Percentiles rank a stretch among this genome's conserved stretches.
phyloP scores from a whole-genome alignment of 2,329 filamentous ascomycete species.

The Colletotrichum truncatum region DNA sequence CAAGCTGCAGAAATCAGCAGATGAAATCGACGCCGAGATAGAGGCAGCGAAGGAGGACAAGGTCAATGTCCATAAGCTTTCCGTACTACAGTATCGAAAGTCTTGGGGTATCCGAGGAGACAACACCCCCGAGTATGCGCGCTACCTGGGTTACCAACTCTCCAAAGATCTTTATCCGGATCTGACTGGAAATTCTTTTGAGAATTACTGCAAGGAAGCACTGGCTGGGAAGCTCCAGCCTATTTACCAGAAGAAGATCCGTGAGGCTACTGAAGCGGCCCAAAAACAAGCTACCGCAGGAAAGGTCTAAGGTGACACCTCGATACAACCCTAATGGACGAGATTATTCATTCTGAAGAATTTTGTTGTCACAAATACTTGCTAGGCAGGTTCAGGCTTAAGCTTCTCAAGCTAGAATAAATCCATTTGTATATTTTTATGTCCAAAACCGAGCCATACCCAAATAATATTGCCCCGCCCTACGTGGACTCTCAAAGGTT shows the following conservation, averaged over 20 bases:
- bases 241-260: constrained; percentile 3
- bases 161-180: constrained; percentile 64
- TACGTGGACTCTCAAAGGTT: no score
- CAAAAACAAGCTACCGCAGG: not conserved
- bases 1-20: not conserved
- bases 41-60: not conserved
- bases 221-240: not conserved
- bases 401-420: no score
- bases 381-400: no score
- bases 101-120: constrained; percentile 60
- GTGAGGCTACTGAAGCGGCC: not conserved
- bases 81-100: constrained; percentile 49
- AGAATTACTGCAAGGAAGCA: constrained; percentile 7
- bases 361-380: no score
- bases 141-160: constrained; percentile 63
- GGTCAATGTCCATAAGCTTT: not conserved
- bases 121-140: constrained; percentile 60
- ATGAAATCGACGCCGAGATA: constrained; percentile 13
- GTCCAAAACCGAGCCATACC: no score
- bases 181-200: constrained; percentile 36
- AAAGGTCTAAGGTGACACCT: not conserved
- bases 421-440: no score
- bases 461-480: no score
- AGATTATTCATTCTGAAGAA: no score
- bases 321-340: no score